Evolutionary conservation across 2,329 filamentous ascomycete genomes (phyloP).

Genomic region (Coniochaeta ligniaria): DNA sequence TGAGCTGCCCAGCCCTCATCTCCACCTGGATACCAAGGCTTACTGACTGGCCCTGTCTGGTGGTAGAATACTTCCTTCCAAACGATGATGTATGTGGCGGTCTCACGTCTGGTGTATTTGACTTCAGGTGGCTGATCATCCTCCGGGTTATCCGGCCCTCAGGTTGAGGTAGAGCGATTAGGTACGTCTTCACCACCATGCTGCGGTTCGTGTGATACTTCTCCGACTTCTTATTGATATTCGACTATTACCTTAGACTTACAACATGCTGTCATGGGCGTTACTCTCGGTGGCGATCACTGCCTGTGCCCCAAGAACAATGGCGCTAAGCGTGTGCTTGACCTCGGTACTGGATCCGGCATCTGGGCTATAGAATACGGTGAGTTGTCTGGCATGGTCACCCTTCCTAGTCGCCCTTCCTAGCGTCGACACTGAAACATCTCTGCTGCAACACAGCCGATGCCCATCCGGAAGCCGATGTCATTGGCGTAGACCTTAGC

Average conservation of each 20-base stretch:
- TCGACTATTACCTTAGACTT: conserved; percentile 6
- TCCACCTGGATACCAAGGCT: no score
- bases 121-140: neutral
- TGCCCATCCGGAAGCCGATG: conserved; percentile 11
- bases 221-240: neutral
- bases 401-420: neutral
- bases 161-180: conserved; percentile 2
- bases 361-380: conserved; percentile 15
- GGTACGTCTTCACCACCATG: neutral
- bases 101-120: no score
- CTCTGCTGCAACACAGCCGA: conserved; percentile 3
- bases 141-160: neutral
- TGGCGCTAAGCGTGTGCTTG: conserved; percentile 11
- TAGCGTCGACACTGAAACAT: neutral
- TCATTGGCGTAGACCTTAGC: conserved; percentile 10
- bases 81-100: conserved; percentile 5
- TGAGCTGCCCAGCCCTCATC: conserved; percentile 1
- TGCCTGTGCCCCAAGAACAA: conserved; percentile 9
- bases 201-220: neutral
- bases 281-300: conserved; percentile 9
- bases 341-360: conserved; percentile 13
- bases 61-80: conserved; percentile 5
- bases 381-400: neutral
- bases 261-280: conserved; percentile 11
- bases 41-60: neutral